Conservation (phyloP, 1,139 yeast genomes). For the Blastobotrys serpentis region DNA sequence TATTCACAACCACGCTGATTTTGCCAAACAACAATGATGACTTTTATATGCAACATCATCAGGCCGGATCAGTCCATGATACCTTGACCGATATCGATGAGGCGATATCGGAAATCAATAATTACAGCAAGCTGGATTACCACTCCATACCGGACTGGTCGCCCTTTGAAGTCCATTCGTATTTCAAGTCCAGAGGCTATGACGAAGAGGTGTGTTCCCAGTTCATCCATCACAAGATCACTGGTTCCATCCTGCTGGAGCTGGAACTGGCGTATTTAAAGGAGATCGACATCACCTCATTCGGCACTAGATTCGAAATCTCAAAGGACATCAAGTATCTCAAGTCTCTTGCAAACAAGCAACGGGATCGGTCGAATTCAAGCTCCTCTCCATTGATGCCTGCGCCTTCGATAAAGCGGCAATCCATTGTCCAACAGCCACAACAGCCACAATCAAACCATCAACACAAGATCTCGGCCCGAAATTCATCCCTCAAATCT, state of each 20-base stretch:
- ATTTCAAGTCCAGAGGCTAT: conserved; percentile 71
- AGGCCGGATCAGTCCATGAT: conserved; percentile 46
- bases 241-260: conserved; percentile 81
- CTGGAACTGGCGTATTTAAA: conserved; percentile 82
- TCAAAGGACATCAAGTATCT: conserved; percentile 83
- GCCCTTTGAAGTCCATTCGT: conserved; percentile 78
- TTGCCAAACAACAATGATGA: conserved; percentile 19
- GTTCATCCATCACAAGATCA: conserved; percentile 83
- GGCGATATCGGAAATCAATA: conserved; percentile 67
- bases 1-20: conserved; percentile 51
- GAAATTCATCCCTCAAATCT: conserved; percentile 17
- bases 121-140: conserved; percentile 16
- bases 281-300: conserved; percentile 86
- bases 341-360: conserved; percentile 23
- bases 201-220: conserved; percentile 70
- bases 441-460: conserved; percentile 3
- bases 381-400: conserved; percentile 11
- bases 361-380: neutral
- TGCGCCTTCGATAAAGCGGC: conserved; percentile 17
- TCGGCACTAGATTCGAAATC: conserved; percentile 93
- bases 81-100: conserved; percentile 81
- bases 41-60: conserved; percentile 11
- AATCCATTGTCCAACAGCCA: conserved; percentile 8
- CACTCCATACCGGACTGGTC: conserved; percentile 56
- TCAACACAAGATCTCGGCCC: conserved; percentile 13